Evolutionary conservation across 2,329 filamentous ascomycete genomes (phyloP).

Genomic region (Ophiostoma perfectum): DNA sequence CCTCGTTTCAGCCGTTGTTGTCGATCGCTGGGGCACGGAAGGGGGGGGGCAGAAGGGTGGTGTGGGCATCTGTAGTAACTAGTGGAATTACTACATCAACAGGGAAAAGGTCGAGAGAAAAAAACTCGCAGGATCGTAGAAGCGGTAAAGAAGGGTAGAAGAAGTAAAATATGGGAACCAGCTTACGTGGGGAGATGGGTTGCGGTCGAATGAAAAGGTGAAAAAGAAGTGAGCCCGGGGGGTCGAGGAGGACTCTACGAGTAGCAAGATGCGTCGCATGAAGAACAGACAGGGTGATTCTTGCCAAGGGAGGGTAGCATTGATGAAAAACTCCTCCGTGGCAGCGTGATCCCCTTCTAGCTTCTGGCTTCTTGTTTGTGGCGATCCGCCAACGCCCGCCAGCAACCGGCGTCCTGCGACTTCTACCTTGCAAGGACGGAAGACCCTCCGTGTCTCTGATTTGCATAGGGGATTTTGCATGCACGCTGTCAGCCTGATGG

Average conservation of each 20-base stretch:
- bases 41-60: not conserved
- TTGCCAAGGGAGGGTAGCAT: not conserved
- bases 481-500: not conserved
- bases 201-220: not conserved
- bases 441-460: not conserved
- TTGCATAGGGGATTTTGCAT: too few relatives aligned
- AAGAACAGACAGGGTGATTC: not conserved
- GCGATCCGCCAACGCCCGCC: not conserved
- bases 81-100: constrained; percentile 8
- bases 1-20: constrained; percentile 20
- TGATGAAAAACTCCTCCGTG: not conserved
- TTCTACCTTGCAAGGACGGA: not conserved
- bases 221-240: not conserved
- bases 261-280: not conserved
- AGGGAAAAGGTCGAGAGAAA: not conserved
- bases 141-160: not conserved
- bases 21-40: constrained; percentile 16
- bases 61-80: not conserved
- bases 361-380: not conserved
- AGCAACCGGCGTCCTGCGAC: not conserved
- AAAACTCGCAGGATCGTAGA: not conserved
- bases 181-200: not conserved
- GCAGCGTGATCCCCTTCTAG: not conserved
- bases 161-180: not conserved
- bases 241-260: not conserved